phyloP scores from a whole-genome alignment of 208 protist genomes.

The Crithidia thermophila region DNA sequence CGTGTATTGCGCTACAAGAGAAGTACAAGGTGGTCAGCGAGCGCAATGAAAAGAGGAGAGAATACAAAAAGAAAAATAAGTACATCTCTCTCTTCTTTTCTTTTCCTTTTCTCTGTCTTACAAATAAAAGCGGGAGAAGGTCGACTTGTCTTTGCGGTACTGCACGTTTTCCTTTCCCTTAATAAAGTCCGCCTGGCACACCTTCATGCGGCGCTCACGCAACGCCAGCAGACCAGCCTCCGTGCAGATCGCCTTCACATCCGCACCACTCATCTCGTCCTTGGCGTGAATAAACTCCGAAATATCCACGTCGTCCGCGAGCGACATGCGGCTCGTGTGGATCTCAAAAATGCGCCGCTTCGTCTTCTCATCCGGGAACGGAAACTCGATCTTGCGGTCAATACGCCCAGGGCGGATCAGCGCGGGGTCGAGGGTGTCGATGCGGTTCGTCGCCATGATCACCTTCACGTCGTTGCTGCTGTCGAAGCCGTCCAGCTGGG shows the following conservation, averaged over 20 bases:
- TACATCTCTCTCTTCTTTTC: not conserved
- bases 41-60: not conserved
- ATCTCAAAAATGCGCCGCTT: conserved; percentile 99
- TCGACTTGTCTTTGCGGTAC: conserved; percentile 99
- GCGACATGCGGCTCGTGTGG: conserved; percentile 99
- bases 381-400: conserved; percentile 99
- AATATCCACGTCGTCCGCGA: conserved; percentile 99
- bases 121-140: conserved; percentile 98
- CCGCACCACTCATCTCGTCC: conserved; percentile 99
- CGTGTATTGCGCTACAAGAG: no score
- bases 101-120: conserved; percentile 44
- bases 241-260: conserved; percentile 99
- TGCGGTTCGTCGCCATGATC: conserved; percentile 99
- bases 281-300: conserved; percentile 99
- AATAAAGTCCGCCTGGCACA: conserved; percentile 99
- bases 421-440: conserved; percentile 99
- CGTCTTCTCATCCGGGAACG: conserved; percentile 99
- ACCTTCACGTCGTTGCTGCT: conserved; percentile 99
- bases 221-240: conserved; percentile 99
- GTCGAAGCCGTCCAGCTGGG: conserved; percentile 99
- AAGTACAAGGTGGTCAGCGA: not conserved
- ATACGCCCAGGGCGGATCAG: conserved; percentile 99
- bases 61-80: not conserved
- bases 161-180: conserved; percentile 99
- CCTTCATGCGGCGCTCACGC: conserved; percentile 99